Conservation (phyloP, 176 grass and related monocot genomes). For the Eragrostis nindensis region DNA sequence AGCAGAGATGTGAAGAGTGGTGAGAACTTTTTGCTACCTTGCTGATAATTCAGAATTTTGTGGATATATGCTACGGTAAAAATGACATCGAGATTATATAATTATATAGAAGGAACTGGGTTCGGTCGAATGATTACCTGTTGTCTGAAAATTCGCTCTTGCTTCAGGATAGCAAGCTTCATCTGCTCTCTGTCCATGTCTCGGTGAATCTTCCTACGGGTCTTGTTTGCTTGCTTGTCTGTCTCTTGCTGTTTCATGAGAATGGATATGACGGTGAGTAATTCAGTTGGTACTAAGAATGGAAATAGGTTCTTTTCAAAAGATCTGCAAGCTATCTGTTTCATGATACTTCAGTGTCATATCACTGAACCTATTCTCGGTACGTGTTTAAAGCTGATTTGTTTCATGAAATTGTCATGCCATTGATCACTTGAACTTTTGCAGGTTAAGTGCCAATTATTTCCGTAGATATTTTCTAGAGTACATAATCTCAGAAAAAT, state of each 20-base stretch:
- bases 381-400: neutral
- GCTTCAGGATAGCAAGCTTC: conserved; percentile 59
- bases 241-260: conserved; percentile 19
- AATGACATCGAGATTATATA: neutral
- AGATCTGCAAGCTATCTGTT: too few relatives aligned
- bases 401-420: neutral
- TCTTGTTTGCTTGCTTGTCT: neutral
- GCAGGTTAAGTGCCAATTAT: neutral
- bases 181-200: conserved; percentile 65
- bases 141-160: conserved; percentile 67
- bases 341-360: neutral
- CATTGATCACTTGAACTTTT: neutral
- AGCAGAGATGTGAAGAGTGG: neutral
- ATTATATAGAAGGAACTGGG: neutral
- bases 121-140: conserved; percentile 41
- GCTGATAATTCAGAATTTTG: neutral
- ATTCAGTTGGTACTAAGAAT: neutral
- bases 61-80: too few relatives aligned
- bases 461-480: neutral
- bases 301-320: neutral
- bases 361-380: neutral
- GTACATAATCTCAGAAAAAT: conserved; percentile 3
- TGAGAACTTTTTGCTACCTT: neutral
- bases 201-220: conserved; percentile 20
- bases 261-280: neutral